These are phyloP conservation scores for Lachnellula arida DNA, from an alignment of 2,329 filamentous ascomycete genomes.

Conservation along the genomic window DNA sequence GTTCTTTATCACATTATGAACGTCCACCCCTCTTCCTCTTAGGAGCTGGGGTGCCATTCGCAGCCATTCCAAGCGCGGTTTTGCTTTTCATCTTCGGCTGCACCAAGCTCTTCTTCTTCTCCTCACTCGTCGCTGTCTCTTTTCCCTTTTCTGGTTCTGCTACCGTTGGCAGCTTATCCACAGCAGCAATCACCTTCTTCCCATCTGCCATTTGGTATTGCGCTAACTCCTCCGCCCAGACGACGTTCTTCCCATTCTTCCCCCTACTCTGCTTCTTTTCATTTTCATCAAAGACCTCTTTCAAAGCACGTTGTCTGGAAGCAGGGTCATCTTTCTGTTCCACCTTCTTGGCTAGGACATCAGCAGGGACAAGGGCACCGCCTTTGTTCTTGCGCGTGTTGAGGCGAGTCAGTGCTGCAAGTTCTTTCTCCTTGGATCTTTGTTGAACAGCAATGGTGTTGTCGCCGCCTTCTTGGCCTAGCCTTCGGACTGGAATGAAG, in stretches of 20 bases:
- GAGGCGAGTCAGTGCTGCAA: constrained; percentile 38
- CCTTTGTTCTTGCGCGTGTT: constrained; percentile 45
- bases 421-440: constrained; percentile 38
- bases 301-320: constrained; percentile 32
- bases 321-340: constrained; percentile 38
- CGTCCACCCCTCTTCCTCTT: constrained; percentile 24
- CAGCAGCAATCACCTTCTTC: constrained; percentile 14
- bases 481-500: constrained; percentile 30
- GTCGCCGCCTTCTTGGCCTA: constrained; percentile 27
- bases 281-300: constrained; percentile 33
- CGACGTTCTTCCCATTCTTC: constrained; percentile 26
- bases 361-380: constrained; percentile 32
- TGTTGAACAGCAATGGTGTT: constrained; percentile 23
- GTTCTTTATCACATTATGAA: not conserved
- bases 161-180: constrained; percentile 21
- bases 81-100: constrained; percentile 27
- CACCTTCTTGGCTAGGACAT: constrained; percentile 31
- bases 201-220: constrained; percentile 27
- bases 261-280: constrained; percentile 24
- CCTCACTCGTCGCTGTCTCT: not conserved
- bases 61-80: constrained; percentile 27
- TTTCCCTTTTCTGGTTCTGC: constrained; percentile 6
- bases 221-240: constrained; percentile 31
- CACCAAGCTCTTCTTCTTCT: constrained; percentile 23
- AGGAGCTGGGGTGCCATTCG: constrained; percentile 30